These are phyloP conservation scores for Phytophthora podocarpi DNA, from an alignment of 352 stramenopile species.

Conservation along the genomic window DNA sequence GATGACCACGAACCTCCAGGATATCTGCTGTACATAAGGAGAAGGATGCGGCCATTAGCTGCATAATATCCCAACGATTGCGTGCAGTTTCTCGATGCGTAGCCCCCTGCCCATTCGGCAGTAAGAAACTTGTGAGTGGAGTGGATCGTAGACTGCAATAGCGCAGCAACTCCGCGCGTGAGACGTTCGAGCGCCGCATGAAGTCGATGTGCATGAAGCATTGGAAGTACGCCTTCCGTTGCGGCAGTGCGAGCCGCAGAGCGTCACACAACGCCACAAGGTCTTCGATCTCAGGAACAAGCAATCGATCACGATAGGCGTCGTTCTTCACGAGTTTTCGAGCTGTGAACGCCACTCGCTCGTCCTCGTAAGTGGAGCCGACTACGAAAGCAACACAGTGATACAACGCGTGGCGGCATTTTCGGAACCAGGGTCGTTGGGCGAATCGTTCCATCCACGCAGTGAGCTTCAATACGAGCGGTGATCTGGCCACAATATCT, in stretches of 20 bases:
- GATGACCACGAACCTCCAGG: constrained; percentile 23
- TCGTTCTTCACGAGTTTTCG: constrained; percentile 58
- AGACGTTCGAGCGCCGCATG: constrained; percentile 55
- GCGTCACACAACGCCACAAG: constrained; percentile 62
- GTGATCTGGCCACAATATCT: constrained; percentile 2
- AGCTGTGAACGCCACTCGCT: constrained; percentile 51
- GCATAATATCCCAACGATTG: constrained; percentile 64
- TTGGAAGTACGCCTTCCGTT: constrained; percentile 66
- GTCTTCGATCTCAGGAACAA: constrained; percentile 62
- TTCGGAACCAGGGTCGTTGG: constrained; percentile 28
- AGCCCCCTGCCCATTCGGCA: constrained; percentile 36
- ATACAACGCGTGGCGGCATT: constrained; percentile 22
- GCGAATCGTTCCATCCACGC: constrained; percentile 4
- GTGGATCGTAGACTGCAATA: constrained; percentile 57
- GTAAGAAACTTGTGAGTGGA: constrained; percentile 35
- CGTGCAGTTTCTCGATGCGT: constrained; percentile 41
- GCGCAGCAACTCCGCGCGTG: constrained; percentile 55
- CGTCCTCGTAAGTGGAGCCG: constrained; percentile 52
- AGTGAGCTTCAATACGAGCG: not conserved
- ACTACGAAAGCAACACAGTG: constrained; percentile 43
- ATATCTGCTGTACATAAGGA: constrained; percentile 61
- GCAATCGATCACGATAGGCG: constrained; percentile 64
- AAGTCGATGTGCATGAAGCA: constrained; percentile 70
- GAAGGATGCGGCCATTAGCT: constrained; percentile 58
- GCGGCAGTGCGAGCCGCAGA: constrained; percentile 48